Base-by-base conservation (phyloP, 202 grass and related monocot species). In the Schoenoplectus triqueter region DNA sequence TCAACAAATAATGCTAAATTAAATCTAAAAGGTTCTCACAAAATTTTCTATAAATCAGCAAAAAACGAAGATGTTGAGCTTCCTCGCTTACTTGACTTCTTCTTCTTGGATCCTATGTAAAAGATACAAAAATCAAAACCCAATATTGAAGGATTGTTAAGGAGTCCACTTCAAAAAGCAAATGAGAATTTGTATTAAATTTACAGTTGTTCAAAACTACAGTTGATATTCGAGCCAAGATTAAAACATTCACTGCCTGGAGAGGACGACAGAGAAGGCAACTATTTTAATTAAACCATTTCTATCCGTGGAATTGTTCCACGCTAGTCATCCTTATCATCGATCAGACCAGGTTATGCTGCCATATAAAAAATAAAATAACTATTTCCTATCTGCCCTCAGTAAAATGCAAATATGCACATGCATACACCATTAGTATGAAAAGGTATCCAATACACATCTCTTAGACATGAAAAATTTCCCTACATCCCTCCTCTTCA, bases 21-120 rank as follows among this genome's bases (percentile, higher is more conserved):
- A 64, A 69, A 39, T 17, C 22, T 42, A 55, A 57, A 83, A 69
- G 50, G 0, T 4, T 64, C 15, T 11, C 17, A 41, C 45, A 64
- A 0, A 13, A 7, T 14, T 52, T 45, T n/a, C 83, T 95, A 95
- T 65, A 98, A 89, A 84, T 98, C 93, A n/a, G 90, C 93, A 87
- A 98, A 98, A 82, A 98, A 95, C 59, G 74, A 73, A 6, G 72
- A 46, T n/a, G 44, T 83, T 39, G 85, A 84, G 48, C 81, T 82
- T 69, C 85, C 85, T 50, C 88, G 60, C 55, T 88, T 95, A 55
- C 76, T 61, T 6, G 64, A 22, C 31, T 86, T 98, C 66, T 86
- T 98, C 66, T 86, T 92, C 81, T 70, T 95, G 31, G 89, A 88
- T 72, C 77, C 92, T 97, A 67, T 60, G 45, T 21, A 44, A 19